Conservation (phyloP, 2,329 filamentous ascomycete species). For the Cercospora sp. region DNA sequence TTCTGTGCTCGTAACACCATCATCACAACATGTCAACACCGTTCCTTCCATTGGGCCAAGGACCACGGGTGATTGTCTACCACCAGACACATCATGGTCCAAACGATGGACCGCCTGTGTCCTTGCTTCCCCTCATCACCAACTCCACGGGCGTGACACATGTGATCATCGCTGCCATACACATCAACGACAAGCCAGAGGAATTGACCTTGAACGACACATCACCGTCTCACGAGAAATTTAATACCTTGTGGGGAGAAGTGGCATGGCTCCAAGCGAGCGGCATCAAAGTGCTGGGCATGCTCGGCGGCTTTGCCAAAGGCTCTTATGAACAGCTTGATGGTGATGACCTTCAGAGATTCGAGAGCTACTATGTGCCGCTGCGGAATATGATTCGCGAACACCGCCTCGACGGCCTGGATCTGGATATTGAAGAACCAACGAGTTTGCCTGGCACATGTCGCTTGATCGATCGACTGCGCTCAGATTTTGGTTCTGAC, state of each 20-base stretch:
- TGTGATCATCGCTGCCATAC: slow-evolving; percentile 81
- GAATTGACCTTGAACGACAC: slow-evolving; percentile 80
- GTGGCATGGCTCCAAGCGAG: slow-evolving; percentile 67
- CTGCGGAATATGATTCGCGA: slow-evolving; percentile 64
- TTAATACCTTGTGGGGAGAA: slow-evolving; percentile 75
- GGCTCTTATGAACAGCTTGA: slow-evolving; percentile 65
- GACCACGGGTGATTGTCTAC: slow-evolving; percentile 56
- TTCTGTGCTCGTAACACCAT: neutral
- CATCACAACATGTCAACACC: slow-evolving; percentile 17
- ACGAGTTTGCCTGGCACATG: slow-evolving; percentile 67
- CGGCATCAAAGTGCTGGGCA: slow-evolving; percentile 78
- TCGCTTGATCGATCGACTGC: slow-evolving; percentile 50
- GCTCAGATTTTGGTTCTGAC: slow-evolving; percentile 63
- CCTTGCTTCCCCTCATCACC: slow-evolving; percentile 61
- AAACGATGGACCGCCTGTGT: slow-evolving; percentile 55
- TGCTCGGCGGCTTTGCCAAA: slow-evolving; percentile 81
- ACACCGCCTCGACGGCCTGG: slow-evolving; percentile 66
- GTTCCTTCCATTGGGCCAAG: slow-evolving; percentile 40
- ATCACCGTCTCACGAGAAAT: slow-evolving; percentile 62
- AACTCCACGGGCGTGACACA: slow-evolving; percentile 69
- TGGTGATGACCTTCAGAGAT: slow-evolving; percentile 60
- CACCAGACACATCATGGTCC: slow-evolving; percentile 64
- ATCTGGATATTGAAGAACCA: slow-evolving; percentile 77
- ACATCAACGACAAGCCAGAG: slow-evolving; percentile 69
- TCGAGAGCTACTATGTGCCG: slow-evolving; percentile 72